Base-by-base conservation (phyloP, 2,329 filamentous ascomycete species). In the Colletotrichum tropicale region DNA sequence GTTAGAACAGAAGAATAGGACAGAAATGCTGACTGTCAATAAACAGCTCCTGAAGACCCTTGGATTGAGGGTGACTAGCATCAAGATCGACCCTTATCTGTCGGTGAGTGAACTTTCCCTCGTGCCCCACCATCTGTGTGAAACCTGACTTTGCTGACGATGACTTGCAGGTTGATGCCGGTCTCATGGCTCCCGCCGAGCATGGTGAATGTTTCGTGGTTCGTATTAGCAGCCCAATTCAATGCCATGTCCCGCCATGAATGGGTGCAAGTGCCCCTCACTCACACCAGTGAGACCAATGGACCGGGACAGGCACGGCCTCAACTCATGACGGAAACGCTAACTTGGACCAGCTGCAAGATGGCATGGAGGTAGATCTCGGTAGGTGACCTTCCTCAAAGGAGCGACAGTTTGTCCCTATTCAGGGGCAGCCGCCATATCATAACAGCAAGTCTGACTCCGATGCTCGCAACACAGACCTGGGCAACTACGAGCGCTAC, bases 31-130 rank as follows among this genome's bases (percentile, higher is more conserved):
- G 34, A 76, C 64, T n/a, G 21, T 73, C 26, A 4, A 43, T 24
- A 12, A 93, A 70, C 87, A 95, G 78, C 88, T 97, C 78, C 91
- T 97, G 80, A 96, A 97, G 89, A 95, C 94, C 13, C 88, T 93
- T 78, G 95, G 95, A 64, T 88, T 96, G 75, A 95, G 94, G 86
- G 93, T 95, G 74, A 89, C 87, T 78, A 83, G 82, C 71, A 83
- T 85, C 77, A 88, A 89, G 81, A 89, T 90, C 75, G 89, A 91
- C 78, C 87, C 87, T 8, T 88, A 89, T 79, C 80, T 89, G 66
- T 88, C 87, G 77, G 84, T 84, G 81, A 75, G 75, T 68, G 32
- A 66, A 66, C 6, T 28, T 13, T 6, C 24, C 7, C 8, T 13
- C n/a, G 26, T 58, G 21, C 32, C 62, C 62, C 56, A 64, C 38